A percentile compares a stretch with the other conserved stretches of the same genome.
Conservation (phyloP, 495 filamentous ascomycete species). For the Neurospora sublineolata region DNA sequence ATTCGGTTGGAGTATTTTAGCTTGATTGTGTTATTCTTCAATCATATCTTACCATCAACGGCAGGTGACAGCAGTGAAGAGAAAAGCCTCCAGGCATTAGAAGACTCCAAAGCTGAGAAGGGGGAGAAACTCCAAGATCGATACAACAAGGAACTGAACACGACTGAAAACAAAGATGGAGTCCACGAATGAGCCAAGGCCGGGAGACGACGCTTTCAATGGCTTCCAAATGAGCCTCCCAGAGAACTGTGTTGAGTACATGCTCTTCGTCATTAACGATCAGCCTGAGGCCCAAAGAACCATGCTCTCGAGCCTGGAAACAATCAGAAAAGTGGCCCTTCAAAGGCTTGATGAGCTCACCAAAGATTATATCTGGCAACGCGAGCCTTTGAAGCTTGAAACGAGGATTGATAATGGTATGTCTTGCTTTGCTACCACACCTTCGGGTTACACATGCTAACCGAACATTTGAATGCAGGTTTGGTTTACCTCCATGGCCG, state of each 20-base stretch:
- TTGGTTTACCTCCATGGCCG: constrained; percentile 50
- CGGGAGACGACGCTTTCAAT: constrained; percentile 37
- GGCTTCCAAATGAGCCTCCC: constrained; percentile 65
- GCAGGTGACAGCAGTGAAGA: neutral
- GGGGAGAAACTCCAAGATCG: neutral
- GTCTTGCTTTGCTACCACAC: constrained; percentile 5
- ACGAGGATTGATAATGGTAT: constrained; percentile 47
- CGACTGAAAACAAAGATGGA: constrained; percentile 9
- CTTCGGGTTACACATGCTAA: neutral
- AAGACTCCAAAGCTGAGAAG: neutral
- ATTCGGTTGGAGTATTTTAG: neutral
- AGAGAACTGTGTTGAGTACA: constrained; percentile 82
- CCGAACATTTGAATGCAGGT: constrained; percentile 13
- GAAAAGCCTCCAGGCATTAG: neutral
- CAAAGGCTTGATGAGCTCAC: constrained; percentile 50
- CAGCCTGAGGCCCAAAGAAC: constrained; percentile 37
- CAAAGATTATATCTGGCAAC: constrained; percentile 91
- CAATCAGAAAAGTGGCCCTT: constrained; percentile 56
- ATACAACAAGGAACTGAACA: neutral
- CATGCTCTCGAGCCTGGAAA: constrained; percentile 44
- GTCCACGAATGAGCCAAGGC: constrained; percentile 11
- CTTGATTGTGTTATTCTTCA: neutral
- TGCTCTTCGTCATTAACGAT: constrained; percentile 58
- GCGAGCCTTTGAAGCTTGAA: constrained; percentile 57
- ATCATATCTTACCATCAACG: neutral